Percentiles rank a stretch among this genome's conserved stretches.
phyloP scores from a whole-genome alignment of 805 yeast species.

The Danielia oregonensis region DNA sequence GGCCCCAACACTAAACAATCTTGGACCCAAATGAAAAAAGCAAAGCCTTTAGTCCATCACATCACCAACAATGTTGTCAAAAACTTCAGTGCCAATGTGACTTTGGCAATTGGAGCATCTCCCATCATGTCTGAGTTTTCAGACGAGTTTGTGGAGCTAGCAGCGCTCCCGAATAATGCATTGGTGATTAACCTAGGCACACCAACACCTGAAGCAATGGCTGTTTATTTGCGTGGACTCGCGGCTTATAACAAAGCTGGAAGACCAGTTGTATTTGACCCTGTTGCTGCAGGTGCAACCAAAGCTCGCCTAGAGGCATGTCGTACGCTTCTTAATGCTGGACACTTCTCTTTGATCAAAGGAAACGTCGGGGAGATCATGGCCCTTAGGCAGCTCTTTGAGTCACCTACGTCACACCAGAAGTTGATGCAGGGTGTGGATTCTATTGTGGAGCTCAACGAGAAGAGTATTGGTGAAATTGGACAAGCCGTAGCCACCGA shows the following conservation, averaged over 20 bases:
- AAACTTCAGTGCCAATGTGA: slow-evolving; percentile 81
- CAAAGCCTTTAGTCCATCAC: slow-evolving; percentile 73
- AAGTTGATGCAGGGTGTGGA: slow-evolving; percentile 72
- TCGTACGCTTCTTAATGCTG: slow-evolving; percentile 47
- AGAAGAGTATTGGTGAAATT: slow-evolving; percentile 39
- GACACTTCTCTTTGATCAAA: slow-evolving; percentile 65
- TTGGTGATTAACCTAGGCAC: slow-evolving; percentile 78
- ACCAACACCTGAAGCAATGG: slow-evolving; percentile 42
- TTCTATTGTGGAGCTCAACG: slow-evolving; percentile 24
- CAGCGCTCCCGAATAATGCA: slow-evolving; percentile 43
- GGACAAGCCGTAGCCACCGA: slow-evolving; percentile 42
- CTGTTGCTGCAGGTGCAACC: slow-evolving; percentile 92
- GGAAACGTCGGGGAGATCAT: slow-evolving; percentile 85
- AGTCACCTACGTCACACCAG: slow-evolving; percentile 6
- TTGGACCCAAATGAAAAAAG: slow-evolving; percentile 15
- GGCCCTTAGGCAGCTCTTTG: slow-evolving; percentile 45
- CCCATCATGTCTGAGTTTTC: slow-evolving; percentile 83
- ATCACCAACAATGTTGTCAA: slow-evolving; percentile 88
- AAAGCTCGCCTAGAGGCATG: slow-evolving; percentile 49
- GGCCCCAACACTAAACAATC: background rate
- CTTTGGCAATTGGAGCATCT: slow-evolving; percentile 78
- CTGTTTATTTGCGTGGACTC: slow-evolving; percentile 49
- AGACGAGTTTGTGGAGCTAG: slow-evolving; percentile 66
- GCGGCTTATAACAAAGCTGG: slow-evolving; percentile 52
- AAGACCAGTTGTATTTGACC: slow-evolving; percentile 75